Conservation (phyloP, 2,329 filamentous ascomycete species). For the Colletotrichum noveboracense region DNA sequence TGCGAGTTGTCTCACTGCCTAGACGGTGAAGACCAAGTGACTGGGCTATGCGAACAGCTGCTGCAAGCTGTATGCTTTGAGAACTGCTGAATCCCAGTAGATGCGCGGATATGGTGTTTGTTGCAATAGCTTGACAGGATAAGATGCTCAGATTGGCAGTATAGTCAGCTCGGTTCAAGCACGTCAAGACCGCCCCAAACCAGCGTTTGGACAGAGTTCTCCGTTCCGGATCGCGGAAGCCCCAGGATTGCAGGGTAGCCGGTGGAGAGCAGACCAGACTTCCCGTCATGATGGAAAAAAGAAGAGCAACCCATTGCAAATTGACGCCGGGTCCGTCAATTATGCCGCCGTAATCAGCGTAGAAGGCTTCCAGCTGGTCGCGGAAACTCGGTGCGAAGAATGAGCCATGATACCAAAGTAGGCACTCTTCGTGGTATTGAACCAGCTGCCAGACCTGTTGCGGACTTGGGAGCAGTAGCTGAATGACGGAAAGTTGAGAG, state of each 20-base stretch:
- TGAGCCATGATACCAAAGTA: neutral
- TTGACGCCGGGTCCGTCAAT: neutral
- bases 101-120: conserved; percentile 37
- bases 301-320: neutral
- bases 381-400: neutral
- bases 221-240: neutral
- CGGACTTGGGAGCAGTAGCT: neutral
- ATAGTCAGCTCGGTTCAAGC: neutral
- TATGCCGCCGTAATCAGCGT: neutral
- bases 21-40: conserved; percentile 50
- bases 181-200: neutral
- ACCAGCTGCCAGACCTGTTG: neutral
- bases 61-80: conserved; percentile 48
- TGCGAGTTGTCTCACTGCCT: conserved; percentile 24
- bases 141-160: neutral
- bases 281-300: neutral
- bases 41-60: conserved; percentile 51
- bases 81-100: conserved; percentile 52
- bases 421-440: neutral
- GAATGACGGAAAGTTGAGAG: neutral
- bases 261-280: neutral
- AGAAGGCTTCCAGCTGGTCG: neutral
- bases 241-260: neutral
- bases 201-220: neutral
- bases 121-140: neutral